A percentile compares a stretch with the other conserved stretches of the same genome.
Conservation (phyloP, 1,284 basidiomycete genomes). For the Papiliotrema laurentii region DNA sequence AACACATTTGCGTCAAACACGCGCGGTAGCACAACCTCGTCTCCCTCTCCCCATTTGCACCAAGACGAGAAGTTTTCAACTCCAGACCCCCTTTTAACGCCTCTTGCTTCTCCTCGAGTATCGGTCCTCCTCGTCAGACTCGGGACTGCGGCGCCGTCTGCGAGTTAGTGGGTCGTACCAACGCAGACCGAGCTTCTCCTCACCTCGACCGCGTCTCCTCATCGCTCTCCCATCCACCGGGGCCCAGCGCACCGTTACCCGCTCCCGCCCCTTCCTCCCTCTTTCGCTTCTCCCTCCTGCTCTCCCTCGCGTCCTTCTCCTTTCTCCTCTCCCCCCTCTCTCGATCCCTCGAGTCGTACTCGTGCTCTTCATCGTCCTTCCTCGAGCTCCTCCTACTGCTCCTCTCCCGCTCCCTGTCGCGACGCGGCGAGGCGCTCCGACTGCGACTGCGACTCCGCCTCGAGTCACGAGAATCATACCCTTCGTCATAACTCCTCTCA, state of each 20-base stretch:
- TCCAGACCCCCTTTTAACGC: slow-evolving; percentile 7
- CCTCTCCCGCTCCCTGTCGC: slow-evolving; percentile 6
- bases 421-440: slow-evolving; percentile 3
- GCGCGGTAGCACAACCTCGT: too few relatives aligned
- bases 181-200: neutral
- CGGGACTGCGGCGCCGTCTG: slow-evolving; percentile 1
- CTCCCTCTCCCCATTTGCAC: too few relatives aligned
- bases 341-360: slow-evolving; percentile 1
- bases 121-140: slow-evolving; percentile 8
- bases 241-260: slow-evolving; percentile 5
- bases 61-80: too few relatives aligned
- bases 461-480: slow-evolving; percentile 8
- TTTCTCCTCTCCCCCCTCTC: slow-evolving; percentile 9
- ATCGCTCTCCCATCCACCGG: slow-evolving; percentile 1
- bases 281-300: slow-evolving; percentile 25
- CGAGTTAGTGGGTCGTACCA: too few relatives aligned
- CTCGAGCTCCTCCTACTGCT: slow-evolving; percentile 1
- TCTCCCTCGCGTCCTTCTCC: slow-evolving; percentile 11
- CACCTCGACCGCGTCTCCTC: slow-evolving; percentile 1
- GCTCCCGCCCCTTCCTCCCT: slow-evolving; percentile 9
- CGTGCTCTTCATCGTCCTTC: slow-evolving; percentile 8
- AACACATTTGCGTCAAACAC: too few relatives aligned
- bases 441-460: slow-evolving; percentile 8
- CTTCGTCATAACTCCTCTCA: slow-evolving; percentile 11
- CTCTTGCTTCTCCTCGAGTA: slow-evolving; percentile 9